Percentiles rank a stretch among this genome's conserved stretches.
Evolutionary conservation across 1,139 yeast species (phyloP).

Genomic region (Debaryomyces fabryi): DNA sequence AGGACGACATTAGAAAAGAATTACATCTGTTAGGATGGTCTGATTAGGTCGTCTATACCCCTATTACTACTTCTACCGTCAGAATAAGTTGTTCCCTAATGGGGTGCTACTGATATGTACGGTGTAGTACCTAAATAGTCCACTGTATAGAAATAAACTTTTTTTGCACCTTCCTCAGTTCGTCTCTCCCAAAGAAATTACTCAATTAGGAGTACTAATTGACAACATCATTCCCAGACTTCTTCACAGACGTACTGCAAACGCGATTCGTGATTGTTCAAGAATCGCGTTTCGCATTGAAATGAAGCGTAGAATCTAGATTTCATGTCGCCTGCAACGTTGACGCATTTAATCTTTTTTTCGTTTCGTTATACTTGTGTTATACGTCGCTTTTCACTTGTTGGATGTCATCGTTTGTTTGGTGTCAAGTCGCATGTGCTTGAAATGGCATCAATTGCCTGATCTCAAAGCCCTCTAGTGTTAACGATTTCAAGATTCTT

Average conservation of each 20-base stretch:
- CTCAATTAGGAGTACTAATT: conserved; percentile 6
- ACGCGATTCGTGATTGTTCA: neutral
- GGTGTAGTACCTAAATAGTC: neutral
- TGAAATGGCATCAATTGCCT: neutral
- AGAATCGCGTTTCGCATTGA: conserved; percentile 2
- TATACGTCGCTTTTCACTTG: neutral
- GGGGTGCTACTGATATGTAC: neutral
- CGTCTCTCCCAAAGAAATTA: neutral
- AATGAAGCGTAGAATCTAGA: conserved; percentile 3
- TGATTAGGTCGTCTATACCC: conserved; percentile 21
- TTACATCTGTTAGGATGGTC: conserved; percentile 75
- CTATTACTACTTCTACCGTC: neutral
- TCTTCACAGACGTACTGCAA: neutral
- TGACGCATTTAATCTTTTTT: neutral
- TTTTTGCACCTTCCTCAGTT: neutral
- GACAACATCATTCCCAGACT: neutral
- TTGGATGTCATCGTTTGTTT: neutral
- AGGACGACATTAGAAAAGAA: conserved; percentile 75
- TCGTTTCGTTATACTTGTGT: neutral
- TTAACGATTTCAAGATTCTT: too few relatives aligned
- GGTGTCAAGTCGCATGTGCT: neutral
- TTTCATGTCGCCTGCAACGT: neutral
- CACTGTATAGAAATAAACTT: conserved; percentile 5
- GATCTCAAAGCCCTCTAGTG: neutral
- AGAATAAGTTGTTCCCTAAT: neutral